A percentile compares a stretch with the other conserved stretches of the same genome.
phyloP scores from a whole-genome alignment of 805 yeast genomes.

The Komagataella ulmi region DNA sequence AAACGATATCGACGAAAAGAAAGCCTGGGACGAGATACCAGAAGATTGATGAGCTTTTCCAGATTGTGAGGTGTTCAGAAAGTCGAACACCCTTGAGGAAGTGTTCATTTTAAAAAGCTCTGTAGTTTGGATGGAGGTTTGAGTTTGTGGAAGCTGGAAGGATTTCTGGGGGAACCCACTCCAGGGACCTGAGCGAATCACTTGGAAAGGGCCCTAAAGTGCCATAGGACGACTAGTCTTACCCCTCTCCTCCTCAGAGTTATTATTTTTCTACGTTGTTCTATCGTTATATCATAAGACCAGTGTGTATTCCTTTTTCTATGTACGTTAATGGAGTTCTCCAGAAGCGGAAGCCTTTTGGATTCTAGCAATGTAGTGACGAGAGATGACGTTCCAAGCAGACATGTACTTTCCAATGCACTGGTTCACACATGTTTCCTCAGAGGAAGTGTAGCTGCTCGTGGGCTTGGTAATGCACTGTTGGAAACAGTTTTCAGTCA shows the following conservation, averaged over 20 bases:
- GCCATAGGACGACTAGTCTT: neutral
- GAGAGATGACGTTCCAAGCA: slow-evolving; percentile 80
- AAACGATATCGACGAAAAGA: slow-evolving; percentile 40
- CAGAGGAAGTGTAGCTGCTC: slow-evolving; percentile 28
- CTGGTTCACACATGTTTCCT: slow-evolving; percentile 57
- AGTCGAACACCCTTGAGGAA: slow-evolving; percentile 11
- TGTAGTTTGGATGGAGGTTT: neutral
- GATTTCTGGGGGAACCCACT: neutral
- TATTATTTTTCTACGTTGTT: neutral
- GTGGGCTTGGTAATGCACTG: slow-evolving; percentile 62
- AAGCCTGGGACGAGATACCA: slow-evolving; percentile 43
- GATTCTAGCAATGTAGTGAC: slow-evolving; percentile 62
- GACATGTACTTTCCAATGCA: slow-evolving; percentile 83
- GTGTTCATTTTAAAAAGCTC: neutral
- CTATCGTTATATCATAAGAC: neutral
- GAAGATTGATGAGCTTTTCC: slow-evolving; percentile 45
- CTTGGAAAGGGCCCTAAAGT: neutral
- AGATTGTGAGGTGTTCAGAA: slow-evolving; percentile 38
- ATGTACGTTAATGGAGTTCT: neutral
- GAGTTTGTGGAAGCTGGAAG: neutral
- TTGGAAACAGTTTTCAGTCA: slow-evolving; percentile 79
- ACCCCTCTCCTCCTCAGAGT: neutral
- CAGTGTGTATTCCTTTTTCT: neutral
- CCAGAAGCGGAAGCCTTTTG: slow-evolving; percentile 27
- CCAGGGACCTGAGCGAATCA: neutral